These are phyloP conservation scores for Quercus phellos DNA, from an alignment of 331 rosid genomes.

Conservation along the genomic window DNA sequence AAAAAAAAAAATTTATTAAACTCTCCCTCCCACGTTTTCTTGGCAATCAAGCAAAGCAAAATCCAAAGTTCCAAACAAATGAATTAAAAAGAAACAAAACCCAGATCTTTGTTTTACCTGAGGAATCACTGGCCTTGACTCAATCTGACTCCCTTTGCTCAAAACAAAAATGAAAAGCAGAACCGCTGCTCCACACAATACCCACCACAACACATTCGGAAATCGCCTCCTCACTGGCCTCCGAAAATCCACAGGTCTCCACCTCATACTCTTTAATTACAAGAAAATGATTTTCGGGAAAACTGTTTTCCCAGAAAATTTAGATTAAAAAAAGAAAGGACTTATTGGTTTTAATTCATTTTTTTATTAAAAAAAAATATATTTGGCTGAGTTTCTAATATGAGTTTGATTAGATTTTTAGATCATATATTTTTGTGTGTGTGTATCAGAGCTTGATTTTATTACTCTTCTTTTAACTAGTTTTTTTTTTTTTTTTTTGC, in stretches of 20 bases:
- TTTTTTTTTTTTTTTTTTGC: too few relatives aligned
- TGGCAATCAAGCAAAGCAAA: slow-evolving; percentile 11
- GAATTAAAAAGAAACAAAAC: neutral
- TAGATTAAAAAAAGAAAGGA: neutral
- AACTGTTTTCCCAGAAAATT: neutral
- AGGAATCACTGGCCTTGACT: slow-evolving; percentile 57
- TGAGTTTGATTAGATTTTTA: too few relatives aligned
- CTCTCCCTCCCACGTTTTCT: neutral
- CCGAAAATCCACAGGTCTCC: slow-evolving; percentile 35
- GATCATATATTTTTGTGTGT: too few relatives aligned
- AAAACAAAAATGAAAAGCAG: slow-evolving; percentile 61
- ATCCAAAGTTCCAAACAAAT: neutral
- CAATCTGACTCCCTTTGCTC: slow-evolving; percentile 63
- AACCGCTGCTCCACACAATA: slow-evolving; percentile 54
- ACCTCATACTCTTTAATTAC: slow-evolving; percentile 47
- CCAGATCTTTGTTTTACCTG: slow-evolving; percentile 36
- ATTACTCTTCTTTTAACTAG: too few relatives aligned
- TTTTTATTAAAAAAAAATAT: too few relatives aligned
- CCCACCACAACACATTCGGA: slow-evolving; percentile 64
- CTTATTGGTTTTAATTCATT: neutral
- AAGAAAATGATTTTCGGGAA: neutral
- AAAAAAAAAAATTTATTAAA: too few relatives aligned
- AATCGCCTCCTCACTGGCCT: slow-evolving; percentile 71
- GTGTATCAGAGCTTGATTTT: too few relatives aligned
- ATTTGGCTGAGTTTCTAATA: too few relatives aligned